phyloP scores from a whole-genome alignment of 2,329 filamentous ascomycete genomes.

The Dactylonectria estremocensis region DNA sequence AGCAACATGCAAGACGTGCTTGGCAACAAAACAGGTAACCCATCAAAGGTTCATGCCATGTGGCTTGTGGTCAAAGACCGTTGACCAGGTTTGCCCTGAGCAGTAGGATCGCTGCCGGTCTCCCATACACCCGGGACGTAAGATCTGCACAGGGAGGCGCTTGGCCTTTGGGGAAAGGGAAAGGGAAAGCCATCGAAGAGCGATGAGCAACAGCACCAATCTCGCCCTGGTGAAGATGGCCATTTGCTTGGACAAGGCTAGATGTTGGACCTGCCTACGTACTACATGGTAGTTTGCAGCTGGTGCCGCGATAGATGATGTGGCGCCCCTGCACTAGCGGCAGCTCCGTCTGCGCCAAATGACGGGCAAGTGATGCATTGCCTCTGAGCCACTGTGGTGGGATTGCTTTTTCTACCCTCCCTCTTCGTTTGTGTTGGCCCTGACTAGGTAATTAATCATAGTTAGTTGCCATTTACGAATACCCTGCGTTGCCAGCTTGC shows the following conservation, averaged over 20 bases:
- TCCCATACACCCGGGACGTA: neutral
- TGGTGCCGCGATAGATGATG: constrained; percentile 23
- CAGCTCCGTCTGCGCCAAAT: constrained; percentile 29
- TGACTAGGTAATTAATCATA: no score
- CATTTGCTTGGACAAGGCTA: constrained; percentile 13
- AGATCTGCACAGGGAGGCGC: constrained; percentile 15
- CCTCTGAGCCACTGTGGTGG: neutral
- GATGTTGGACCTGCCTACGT: neutral
- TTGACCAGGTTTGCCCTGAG: constrained; percentile 18
- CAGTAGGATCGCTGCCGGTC: neutral
- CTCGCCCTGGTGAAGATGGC: constrained; percentile 14
- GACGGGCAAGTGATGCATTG: constrained; percentile 17
- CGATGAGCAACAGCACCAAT: constrained; percentile 18
- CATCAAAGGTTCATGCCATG: constrained; percentile 22
- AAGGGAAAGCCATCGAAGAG: neutral
- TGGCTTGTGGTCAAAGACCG: constrained; percentile 15
- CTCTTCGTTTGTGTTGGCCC: no score
- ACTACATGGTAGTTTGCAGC: constrained; percentile 24
- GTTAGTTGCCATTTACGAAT: no score
- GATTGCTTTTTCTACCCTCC: constrained; percentile 14
- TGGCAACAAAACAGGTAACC: neutral
- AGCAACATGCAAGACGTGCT: neutral
- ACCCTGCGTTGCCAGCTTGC: neutral
- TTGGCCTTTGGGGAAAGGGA: constrained; percentile 2
- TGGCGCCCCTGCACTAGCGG: constrained; percentile 32